A percentile compares a stretch with the other conserved stretches of the same genome.
Evolutionary conservation across 2,329 filamentous ascomycete species (phyloP).

Genomic region (Ramularia endophylla): DNA sequence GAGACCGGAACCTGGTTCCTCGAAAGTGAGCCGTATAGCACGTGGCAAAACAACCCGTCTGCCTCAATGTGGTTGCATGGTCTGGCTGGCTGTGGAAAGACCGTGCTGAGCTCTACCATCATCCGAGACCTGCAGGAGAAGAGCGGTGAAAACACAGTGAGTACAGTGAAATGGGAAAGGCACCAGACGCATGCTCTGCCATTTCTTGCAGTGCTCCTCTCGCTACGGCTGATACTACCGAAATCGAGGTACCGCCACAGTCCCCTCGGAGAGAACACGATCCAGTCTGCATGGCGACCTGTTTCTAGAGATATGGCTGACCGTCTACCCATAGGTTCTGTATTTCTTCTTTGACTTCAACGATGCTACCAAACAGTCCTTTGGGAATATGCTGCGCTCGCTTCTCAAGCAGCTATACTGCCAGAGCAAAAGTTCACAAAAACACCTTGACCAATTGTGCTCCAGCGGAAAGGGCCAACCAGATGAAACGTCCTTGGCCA

Average conservation of each 20-base stretch:
- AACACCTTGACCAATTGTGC: background rate
- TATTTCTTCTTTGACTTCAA: conserved; percentile 19
- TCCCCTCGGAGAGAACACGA: too few relatives aligned
- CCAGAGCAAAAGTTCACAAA: background rate
- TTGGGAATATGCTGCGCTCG: conserved; percentile 12
- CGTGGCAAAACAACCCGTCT: conserved; percentile 10
- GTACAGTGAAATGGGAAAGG: too few relatives aligned
- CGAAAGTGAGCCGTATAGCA: conserved; percentile 7
- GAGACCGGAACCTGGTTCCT: conserved; percentile 22
- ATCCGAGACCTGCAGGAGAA: conserved; percentile 8
- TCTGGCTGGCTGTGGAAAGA: conserved; percentile 22
- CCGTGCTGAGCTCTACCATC: conserved; percentile 17
- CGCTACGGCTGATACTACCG: too few relatives aligned
- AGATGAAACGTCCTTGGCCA: conserved; percentile 9
- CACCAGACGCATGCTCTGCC: too few relatives aligned
- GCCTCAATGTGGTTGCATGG: conserved; percentile 19
- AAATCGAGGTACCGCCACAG: too few relatives aligned
- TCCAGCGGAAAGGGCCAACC: conserved; percentile 6
- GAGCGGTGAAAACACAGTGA: background rate
- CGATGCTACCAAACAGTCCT: conserved; percentile 15
- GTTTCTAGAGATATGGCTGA: too few relatives aligned
- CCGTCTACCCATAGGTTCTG: too few relatives aligned
- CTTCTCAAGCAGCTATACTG: conserved; percentile 12
- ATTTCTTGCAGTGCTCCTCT: too few relatives aligned
- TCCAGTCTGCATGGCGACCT: too few relatives aligned